phyloP scores from a whole-genome alignment of 306 rosid genomes.

The Leucaena leucocephala region DNA sequence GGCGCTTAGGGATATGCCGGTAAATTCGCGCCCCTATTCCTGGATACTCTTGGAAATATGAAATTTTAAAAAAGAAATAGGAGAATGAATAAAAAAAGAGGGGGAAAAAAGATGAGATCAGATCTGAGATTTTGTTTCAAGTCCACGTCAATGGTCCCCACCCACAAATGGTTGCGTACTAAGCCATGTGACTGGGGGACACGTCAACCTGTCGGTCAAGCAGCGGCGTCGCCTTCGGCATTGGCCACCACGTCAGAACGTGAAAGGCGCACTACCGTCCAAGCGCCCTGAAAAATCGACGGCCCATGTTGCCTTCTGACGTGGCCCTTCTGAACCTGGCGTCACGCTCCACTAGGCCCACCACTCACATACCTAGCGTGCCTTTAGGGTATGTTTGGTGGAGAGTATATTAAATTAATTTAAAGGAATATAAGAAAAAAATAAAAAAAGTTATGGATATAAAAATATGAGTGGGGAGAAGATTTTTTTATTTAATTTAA shows the following conservation, averaged over 20 bases:
- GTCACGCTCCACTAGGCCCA: constrained; percentile 36
- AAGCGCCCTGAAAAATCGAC: constrained; percentile 25
- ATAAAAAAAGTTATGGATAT: no score
- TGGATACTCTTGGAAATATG: not conserved
- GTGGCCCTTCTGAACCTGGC: constrained; percentile 35
- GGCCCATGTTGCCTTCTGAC: constrained; percentile 25
- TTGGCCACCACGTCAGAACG: constrained; percentile 52
- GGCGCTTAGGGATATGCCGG: constrained; percentile 24
- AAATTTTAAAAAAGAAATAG: not conserved
- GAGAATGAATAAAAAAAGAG: not conserved
- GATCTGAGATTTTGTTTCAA: constrained; percentile 34
- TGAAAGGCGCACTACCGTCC: constrained; percentile 37
- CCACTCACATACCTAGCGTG: constrained; percentile 26
- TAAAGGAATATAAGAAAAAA: no score
- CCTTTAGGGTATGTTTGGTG: not conserved
- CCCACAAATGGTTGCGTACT: constrained; percentile 33
- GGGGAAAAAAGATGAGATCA: not conserved
- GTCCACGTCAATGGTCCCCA: constrained; percentile 49
- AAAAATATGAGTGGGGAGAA: no score
- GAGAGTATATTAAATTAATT: no score
- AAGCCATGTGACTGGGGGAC: constrained; percentile 38
- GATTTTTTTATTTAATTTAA: no score
- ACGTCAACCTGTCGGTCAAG: constrained; percentile 50
- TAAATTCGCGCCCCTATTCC: not conserved
- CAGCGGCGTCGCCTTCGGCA: constrained; percentile 28